These are phyloP conservation scores for Sporothrix mexicana DNA, from an alignment of 2,329 filamentous ascomycete genomes.

Conservation along the genomic window DNA sequence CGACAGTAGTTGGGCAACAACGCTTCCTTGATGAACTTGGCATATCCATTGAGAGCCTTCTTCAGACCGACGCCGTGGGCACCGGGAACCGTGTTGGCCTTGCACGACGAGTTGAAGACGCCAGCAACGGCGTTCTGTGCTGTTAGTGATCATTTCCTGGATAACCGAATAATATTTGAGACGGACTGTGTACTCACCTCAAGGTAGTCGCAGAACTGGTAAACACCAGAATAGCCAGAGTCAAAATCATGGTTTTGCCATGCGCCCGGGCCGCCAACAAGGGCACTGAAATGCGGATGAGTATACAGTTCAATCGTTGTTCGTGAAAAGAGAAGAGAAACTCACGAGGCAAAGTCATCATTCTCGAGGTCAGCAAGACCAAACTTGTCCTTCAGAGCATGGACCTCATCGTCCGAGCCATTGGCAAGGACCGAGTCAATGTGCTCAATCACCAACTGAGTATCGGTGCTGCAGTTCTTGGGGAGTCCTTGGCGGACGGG, in stretches of 20 bases:
- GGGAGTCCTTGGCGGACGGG: constrained; percentile 61
- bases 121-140: constrained; percentile 46
- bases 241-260: constrained; percentile 63
- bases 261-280: constrained; percentile 61
- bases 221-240: constrained; percentile 55
- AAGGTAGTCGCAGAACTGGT: constrained; percentile 56
- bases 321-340: too few species aligned
- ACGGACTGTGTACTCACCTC: constrained; percentile 40
- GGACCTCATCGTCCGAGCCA: constrained; percentile 49
- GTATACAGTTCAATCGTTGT: too few species aligned
- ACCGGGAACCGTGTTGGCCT: constrained; percentile 47
- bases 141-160: neutral
- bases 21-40: constrained; percentile 52
- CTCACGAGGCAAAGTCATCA: constrained; percentile 51
- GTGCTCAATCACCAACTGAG: constrained; percentile 57
- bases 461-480: constrained; percentile 61
- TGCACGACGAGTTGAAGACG: constrained; percentile 49
- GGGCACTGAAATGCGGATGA: too few species aligned
- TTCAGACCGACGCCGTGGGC: constrained; percentile 56
- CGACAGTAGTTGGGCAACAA: constrained; percentile 53
- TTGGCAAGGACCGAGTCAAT: constrained; percentile 54
- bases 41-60: constrained; percentile 58
- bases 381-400: constrained; percentile 57
- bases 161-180: neutral
- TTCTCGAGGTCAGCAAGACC: constrained; percentile 53